Evolutionary conservation across 2,329 filamentous ascomycete genomes (phyloP), one percentile per base, ranked within the genome.

Genomic region (Fusarium chlamydosporum): DNA sequence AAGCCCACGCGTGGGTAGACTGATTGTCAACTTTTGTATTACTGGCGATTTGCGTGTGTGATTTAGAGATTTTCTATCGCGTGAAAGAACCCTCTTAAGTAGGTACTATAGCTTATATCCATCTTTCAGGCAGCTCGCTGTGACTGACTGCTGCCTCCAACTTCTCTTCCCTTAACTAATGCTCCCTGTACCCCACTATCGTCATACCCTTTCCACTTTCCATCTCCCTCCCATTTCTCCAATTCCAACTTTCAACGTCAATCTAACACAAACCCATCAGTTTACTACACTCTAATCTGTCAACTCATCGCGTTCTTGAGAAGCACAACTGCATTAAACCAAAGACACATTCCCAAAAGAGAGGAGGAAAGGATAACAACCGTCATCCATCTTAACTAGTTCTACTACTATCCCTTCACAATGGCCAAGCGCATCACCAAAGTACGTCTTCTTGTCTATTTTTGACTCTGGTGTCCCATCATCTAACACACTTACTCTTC

Each of bases 351-450:
- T 27, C 3, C 13, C 27, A 3, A 10, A 40, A n/a, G 16, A 31
- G 27, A 45, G 15, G 16, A 64, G 18, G 7, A 52, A 35, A 59
- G 26, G 5, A 46, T 18, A 13, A 11, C 8, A 16, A 8, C 1
- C 31, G 11, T 6, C 29, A 33, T 34, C 33, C 23, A 34, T 18
- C 31, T 47, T 34, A 23, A 10, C 33, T 23, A 37, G 42, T 35
- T 47, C 18, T 31, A 26, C 46, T 52, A 38, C 51, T 52, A 46
- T 23, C 43, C 42, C 41, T 29, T 56, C 68, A 75, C 40, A 69
- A 82, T 82, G 81, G 79, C 81, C 68, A 83, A 83, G 68, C 82
- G 82, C 72, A 82, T 84, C 76, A 72, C 76, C 66, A 84, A 83
- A 77, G 82, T 80, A 72, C 41, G 9, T 35, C 12, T n/a, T 15